Base-by-base conservation (phyloP, 805 yeast genomes). In the Pichia nakasei region DNA sequence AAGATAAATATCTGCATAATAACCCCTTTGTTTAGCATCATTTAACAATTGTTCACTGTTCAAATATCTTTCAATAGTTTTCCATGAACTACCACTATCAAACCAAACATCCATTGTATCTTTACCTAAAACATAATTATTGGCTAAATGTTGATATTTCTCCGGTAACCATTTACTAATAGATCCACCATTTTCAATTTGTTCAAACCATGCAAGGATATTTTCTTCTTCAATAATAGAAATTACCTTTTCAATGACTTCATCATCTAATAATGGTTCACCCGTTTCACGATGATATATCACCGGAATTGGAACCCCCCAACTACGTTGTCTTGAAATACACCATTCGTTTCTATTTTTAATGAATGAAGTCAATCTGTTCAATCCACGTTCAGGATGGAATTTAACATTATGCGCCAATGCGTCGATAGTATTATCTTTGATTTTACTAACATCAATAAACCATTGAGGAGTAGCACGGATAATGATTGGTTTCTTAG, bases 61-160 rank as follows among this genome's bases (percentile, higher is more conserved):
- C 29, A 70, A 64, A 41, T 71, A 68, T 2, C 62, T 58, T 35
- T 65, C 66, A 19, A 83, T 66, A 37, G 76, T 71, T 11, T 78
- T 73, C 97, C 98, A 93, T 29, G 93, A 81, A 0, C 95, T 77
- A 0, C 99, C 99, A 34, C 95, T 84, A 61, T 93, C 99, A 65
- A 93, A 91, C 99, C 99, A 93, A 18, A 93, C 98, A 64, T 93
- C 99, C 88, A 93, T 84, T 0, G 98, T 93, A 53, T 93, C 98
- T 37, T 69, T 74, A 1, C 96, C 91, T 54, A 85, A 82, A 21
- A 57, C 55, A 49, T 70, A 83, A 2, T 66, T 53, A 3, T 53
- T 44, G 0, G 78, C 81, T 24, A 65, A 55, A 17, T 54, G 60
- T 22, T 67, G 61, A 43, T 67, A 66, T 2, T 62, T 52, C 3